Conservation (phyloP, 768 basidiomycete genomes). For the Podaxis sp. region DNA sequence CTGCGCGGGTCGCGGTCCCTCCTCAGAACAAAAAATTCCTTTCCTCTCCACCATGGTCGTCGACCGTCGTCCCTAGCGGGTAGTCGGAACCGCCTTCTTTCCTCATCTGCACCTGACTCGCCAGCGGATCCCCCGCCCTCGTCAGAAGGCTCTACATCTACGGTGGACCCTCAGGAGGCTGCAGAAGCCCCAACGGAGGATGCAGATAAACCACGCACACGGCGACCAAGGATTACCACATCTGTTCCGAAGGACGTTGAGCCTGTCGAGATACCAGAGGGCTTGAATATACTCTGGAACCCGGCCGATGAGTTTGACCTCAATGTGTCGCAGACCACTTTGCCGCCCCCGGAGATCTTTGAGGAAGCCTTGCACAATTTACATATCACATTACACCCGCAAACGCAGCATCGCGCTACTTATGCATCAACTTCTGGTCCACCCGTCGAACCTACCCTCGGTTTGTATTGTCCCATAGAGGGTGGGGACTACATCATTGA, state of each 20-base stretch:
- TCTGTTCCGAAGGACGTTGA: constrained; percentile 37
- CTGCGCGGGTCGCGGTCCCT: constrained; percentile 18
- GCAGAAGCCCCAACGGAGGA: constrained; percentile 33
- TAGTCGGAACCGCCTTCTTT: constrained; percentile 1
- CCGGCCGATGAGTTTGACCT: constrained; percentile 39
- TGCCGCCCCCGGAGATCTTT: constrained; percentile 76
- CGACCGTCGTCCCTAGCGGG: constrained; percentile 20
- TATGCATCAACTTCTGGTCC: constrained; percentile 54
- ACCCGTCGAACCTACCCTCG: constrained; percentile 77
- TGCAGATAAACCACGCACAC: constrained; percentile 44
- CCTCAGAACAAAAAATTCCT: constrained; percentile 13
- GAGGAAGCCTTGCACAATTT: constrained; percentile 76
- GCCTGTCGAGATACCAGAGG: constrained; percentile 51
- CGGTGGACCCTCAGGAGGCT: constrained; percentile 20
- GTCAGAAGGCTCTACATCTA: constrained; percentile 16
- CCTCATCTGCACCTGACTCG: constrained; percentile 13
- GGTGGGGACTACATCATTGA: constrained; percentile 85
- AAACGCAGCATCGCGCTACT: constrained; percentile 73
- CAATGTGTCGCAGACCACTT: constrained; percentile 29
- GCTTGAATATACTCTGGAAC: constrained; percentile 65
- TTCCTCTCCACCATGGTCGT: constrained; percentile 17
- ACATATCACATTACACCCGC: constrained; percentile 76
- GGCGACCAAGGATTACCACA: constrained; percentile 33
- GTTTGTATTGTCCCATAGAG: constrained; percentile 80
- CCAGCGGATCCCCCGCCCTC: constrained; percentile 17